Base-by-base conservation (phyloP, 2,329 filamentous ascomycete species). In the Dactylellina drechsleri region DNA sequence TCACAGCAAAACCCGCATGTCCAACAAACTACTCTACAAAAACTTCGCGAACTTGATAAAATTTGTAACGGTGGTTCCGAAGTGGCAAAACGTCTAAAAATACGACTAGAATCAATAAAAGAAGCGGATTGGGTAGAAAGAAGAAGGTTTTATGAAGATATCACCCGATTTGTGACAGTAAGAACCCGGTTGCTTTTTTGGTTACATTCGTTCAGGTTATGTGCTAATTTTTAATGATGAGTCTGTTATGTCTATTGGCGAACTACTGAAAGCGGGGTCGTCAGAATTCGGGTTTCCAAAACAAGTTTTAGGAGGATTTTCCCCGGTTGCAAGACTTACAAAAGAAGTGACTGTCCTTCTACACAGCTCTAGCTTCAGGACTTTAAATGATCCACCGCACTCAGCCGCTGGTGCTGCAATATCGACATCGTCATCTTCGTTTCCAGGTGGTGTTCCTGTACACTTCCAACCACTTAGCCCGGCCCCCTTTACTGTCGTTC, bases 281-380 rank as follows among this genome's bases (percentile, higher is more conserved):
- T 77, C 77, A 31, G 78, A 79, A 67, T 77, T 79, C 58, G 73
- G 77, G 7, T 79, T 79, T 56, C 78, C 78, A 0, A 79, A 77
- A 26, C 76, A 73, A 20, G 78, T 77, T 13, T 70, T 79, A 8
- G 68, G 76, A 16, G 78, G 77, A 6, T 77, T 79, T 18, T 78
- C 78, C 3, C 77, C 78, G 4, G 78, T 79, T 4, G 77, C 79
- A 12, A 71, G 78, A 16, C 76, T 77, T 8, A 79, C 78, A n/a
- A 79, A 79, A 54, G 78, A 79, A n/a, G 76, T 79, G 40, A 79
- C 77, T 8, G 78, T 79, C 53, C 70, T 79, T 20, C 76, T 79
- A 62, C 77, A 77, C 18, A 77, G 76, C 36, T 78, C 78, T 15
- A 75, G 77, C 5, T 78, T 79, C 50, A 78, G 78, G 12, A 70